Base-by-base conservation (phyloP, 139 green algal genomes). In the Monoraphidium neglectum region DNA sequence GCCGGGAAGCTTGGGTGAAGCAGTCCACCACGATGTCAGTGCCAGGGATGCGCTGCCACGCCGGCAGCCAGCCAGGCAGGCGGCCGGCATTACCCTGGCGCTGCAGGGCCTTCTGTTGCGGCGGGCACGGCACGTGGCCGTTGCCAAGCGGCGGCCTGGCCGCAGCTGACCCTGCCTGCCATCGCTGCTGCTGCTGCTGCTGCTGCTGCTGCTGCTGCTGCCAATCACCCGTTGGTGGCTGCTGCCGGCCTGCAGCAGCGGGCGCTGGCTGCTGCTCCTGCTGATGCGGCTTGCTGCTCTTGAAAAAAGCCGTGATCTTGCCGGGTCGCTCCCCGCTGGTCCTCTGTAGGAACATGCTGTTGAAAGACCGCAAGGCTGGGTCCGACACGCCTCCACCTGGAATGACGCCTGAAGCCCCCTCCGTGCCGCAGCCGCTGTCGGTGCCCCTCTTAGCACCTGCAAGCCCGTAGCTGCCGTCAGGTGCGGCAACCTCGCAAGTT, bases 21-120 rank as follows among this genome's bases (percentile, higher is more conserved):
- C 70, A 75, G 79, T 97, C 92, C 54, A 97, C 91, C 32, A 93
- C 68, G 47, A 97, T 90, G 49, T 82, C 88, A 47, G 73, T 73
- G 47, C 73, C 62, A 4, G 73, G 73, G 26, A 79, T 47, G 18
- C 63, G 32, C 43, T 49, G 47, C 73, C 46, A 77, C 3, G 60
- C 49, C 10, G 49, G 54, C 35, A 66, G 65, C 66, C 59, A 68
- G 64, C 59, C 69, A 78, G 28, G 35, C 46, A 75, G 33, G 15
- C 30, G 66, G 59, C n/a, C 23, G 4, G 38, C 3, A 53, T 4
- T 68, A 26, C 23, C 28, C 59, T 46, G 47, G 30, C 1, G 4
- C 15, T 26, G 0, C n/a, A n/a, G 30, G 21, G 36, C 2, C 1
- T 2, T 8, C 23, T 26, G 24, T 23, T 35, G 51, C 21, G 15